Conservation (phyloP, 2,329 filamentous ascomycete species). For the Mariannaea elegans region DNA sequence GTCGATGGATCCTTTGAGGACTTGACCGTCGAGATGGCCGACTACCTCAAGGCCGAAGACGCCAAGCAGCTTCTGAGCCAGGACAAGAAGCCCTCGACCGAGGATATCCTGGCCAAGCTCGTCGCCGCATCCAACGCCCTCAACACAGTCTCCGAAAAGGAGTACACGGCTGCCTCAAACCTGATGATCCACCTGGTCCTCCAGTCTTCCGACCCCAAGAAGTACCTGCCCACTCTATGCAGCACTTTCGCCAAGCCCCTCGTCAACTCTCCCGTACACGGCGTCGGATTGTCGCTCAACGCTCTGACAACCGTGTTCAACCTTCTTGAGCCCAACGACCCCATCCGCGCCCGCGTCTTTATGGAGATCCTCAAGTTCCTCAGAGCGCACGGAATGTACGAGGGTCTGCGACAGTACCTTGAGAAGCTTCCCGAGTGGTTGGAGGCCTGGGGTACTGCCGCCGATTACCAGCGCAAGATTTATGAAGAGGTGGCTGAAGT, state of each 20-base stretch:
- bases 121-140: constrained; percentile 80
- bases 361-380: constrained; percentile 88
- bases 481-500: constrained; percentile 85
- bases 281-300: constrained; percentile 84
- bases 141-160: constrained; percentile 91
- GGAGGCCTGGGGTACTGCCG: constrained; percentile 80
- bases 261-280: constrained; percentile 84
- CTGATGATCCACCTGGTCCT: constrained; percentile 92
- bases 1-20: constrained; percentile 95
- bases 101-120: constrained; percentile 89
- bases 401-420: constrained; percentile 83
- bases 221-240: constrained; percentile 89
- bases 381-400: constrained; percentile 78
- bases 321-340: constrained; percentile 79
- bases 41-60: constrained; percentile 87
- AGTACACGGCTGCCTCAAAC: constrained; percentile 96
- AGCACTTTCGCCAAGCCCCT: constrained; percentile 88
- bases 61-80: constrained; percentile 78
- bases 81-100: constrained; percentile 73
- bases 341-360: constrained; percentile 89
- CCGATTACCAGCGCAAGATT: constrained; percentile 84
- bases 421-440: constrained; percentile 86
- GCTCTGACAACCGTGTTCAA: constrained; percentile 97
- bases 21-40: constrained; percentile 91
- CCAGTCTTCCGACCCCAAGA: constrained; percentile 84